Base-by-base conservation (phyloP, 2,329 filamentous ascomycete genomes). In the Colletotrichum theobromicola region DNA sequence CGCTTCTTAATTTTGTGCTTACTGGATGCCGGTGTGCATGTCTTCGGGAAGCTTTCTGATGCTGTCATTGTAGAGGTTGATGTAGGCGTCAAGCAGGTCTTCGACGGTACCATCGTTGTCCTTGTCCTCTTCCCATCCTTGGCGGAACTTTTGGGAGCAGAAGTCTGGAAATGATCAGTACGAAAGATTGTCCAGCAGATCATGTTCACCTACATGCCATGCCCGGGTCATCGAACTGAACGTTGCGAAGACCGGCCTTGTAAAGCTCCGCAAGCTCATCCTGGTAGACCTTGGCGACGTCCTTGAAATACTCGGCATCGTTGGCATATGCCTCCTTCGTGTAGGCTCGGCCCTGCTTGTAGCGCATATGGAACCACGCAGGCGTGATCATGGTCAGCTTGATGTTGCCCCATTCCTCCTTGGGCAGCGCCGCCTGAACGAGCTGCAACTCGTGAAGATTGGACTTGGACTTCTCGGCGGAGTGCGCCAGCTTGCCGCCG, bases 1-100 rank as follows among this genome's bases (percentile, higher is more conserved):
- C n/a, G 4, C 42, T 7, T 1, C 6, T 21, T 7, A 18, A 7
- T 13, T n/a, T n/a, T n/a, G 42, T 7, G 24, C 42, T 50, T 2
- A 50, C 81, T 96, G 94, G 18, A 96, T 92, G 60, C 94, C 94
- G 4, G 94, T 89, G 83, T 95, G 93, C 87, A 95, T 90, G 80
- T 95, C 93, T 3, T 87, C 82, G 0, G 93, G 93, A 1, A 91
- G 85, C 78, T 90, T 89, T 79, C 87, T 85, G 80, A 94, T 88
- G 79, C 88, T 91, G 82, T 94, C 92, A 82, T 95, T 95, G 87
- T 95, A 95, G 77, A 94, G 90, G 75, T 89, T 87, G 82, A 96
- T 93, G 84, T 96, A 96, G 32, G 92, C 90, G 78, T 94, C 92
- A 26, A 96, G 89, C 58, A 95, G 91, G 77, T 93, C 91, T 62